A percentile compares a stretch with the other conserved stretches of the same genome.
These are phyloP conservation scores for Ceriops tagal DNA, from an alignment of 345 rosid species.

Conservation along the genomic window DNA sequence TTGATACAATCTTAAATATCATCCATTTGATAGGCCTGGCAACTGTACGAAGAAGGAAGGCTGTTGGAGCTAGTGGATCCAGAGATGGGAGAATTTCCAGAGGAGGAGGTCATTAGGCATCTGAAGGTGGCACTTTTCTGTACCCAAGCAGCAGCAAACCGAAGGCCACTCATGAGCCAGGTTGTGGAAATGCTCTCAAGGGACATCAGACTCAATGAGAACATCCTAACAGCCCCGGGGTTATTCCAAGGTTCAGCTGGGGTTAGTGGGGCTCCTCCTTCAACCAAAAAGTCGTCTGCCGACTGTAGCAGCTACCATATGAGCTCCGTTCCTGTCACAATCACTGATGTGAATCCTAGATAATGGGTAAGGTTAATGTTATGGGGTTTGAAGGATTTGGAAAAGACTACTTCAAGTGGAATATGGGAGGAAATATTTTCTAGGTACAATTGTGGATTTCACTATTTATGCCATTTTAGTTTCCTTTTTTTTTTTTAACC, in stretches of 20 bases:
- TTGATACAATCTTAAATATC: too few species aligned
- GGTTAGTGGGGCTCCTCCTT: slow-evolving; percentile 14
- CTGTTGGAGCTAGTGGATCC: slow-evolving; percentile 54
- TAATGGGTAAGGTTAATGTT: slow-evolving; percentile 22
- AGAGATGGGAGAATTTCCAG: slow-evolving; percentile 44
- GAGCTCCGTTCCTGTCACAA: slow-evolving; percentile 50
- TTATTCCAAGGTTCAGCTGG: slow-evolving; percentile 36
- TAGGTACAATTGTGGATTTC: neutral
- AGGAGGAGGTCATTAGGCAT: slow-evolving; percentile 46
- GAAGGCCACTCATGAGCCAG: slow-evolving; percentile 63
- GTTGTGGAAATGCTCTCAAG: slow-evolving; percentile 60
- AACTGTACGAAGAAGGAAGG: slow-evolving; percentile 47
- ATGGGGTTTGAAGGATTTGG: neutral
- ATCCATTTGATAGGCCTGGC: slow-evolving; percentile 49
- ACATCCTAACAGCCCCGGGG: slow-evolving; percentile 55
- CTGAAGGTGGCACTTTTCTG: slow-evolving; percentile 71
- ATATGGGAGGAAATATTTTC: neutral
- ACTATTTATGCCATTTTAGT: neutral
- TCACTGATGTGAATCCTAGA: slow-evolving; percentile 56
- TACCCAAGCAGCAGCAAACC: slow-evolving; percentile 48
- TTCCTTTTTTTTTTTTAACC: neutral
- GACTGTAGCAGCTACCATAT: slow-evolving; percentile 33
- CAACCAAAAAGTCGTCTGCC: slow-evolving; percentile 28
- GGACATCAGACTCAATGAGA: slow-evolving; percentile 46
- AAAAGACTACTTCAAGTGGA: neutral